These are phyloP conservation scores for Aspergillus pseudotamarii DNA, from an alignment of 2,329 filamentous ascomycete species.

Conservation along the genomic window DNA sequence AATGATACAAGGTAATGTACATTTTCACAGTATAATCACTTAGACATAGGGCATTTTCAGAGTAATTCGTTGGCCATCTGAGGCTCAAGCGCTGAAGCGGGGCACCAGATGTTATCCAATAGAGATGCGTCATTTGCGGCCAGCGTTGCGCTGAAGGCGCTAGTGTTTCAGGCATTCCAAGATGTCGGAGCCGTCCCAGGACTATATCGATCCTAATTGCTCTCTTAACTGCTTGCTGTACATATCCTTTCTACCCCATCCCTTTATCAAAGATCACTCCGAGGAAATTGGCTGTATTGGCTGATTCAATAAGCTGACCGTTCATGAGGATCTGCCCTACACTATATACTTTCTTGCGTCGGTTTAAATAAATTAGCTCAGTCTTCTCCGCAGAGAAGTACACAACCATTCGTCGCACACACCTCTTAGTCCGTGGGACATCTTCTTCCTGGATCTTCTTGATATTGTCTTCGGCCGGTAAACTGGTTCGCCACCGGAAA, in stretches of 20 bases:
- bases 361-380: slow-evolving; percentile 33
- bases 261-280: slow-evolving; percentile 28
- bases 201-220: slow-evolving; percentile 20
- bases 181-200: slow-evolving; percentile 21
- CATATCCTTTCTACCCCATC: slow-evolving; percentile 24
- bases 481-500: too few species aligned
- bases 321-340: slow-evolving; percentile 21
- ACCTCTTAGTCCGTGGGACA: slow-evolving; percentile 28
- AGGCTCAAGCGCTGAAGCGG: background rate
- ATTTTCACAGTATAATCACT: background rate
- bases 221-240: slow-evolving; percentile 23
- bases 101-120: too few species aligned
- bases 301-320: slow-evolving; percentile 17
- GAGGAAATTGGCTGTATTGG: slow-evolving; percentile 25
- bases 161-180: background rate
- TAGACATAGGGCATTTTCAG: background rate
- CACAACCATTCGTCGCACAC: slow-evolving; percentile 27
- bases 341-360: slow-evolving; percentile 18
- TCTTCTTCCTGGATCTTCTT: slow-evolving; percentile 25
- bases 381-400: slow-evolving; percentile 33
- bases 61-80: background rate
- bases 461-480: slow-evolving; percentile 25
- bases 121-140: too few species aligned
- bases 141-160: too few species aligned
- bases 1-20: background rate